Conservation (phyloP, 345 rosid species). For the Euclidium syriacum region DNA sequence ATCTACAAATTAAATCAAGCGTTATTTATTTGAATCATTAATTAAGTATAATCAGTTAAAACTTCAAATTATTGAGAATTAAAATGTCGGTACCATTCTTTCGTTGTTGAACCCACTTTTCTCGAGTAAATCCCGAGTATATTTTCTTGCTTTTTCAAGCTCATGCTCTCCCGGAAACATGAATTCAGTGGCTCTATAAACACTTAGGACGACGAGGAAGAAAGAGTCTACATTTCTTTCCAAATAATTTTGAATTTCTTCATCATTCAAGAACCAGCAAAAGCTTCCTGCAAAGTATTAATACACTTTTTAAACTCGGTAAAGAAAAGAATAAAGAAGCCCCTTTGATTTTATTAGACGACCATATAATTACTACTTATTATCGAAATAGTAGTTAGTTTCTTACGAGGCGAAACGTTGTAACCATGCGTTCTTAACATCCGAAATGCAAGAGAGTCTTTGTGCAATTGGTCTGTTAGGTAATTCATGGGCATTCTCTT, state of each 20-base stretch:
- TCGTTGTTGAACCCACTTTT: conserved; percentile 10
- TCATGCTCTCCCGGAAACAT: conserved; percentile 52
- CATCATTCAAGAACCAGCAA: conserved; percentile 50
- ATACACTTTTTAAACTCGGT: background rate
- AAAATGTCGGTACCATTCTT: background rate
- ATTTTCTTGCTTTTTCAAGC: conserved; percentile 46
- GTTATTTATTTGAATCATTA: background rate
- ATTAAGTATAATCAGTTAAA: background rate
- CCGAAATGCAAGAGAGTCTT: conserved; percentile 54
- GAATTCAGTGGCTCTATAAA: conserved; percentile 53
- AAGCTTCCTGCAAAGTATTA: conserved; percentile 38
- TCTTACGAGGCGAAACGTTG: conserved; percentile 43
- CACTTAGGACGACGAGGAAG: conserved; percentile 36
- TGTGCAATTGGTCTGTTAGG: conserved; percentile 32
- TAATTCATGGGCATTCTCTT: background rate
- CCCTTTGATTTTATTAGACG: background rate
- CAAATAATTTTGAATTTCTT: conserved; percentile 27
- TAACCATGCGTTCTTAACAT: conserved; percentile 51
- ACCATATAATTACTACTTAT: background rate
- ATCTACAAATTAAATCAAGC: conserved; percentile 35
- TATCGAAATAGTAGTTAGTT: background rate
- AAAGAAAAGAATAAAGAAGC: background rate
- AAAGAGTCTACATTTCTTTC: conserved; percentile 33
- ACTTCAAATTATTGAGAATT: background rate
- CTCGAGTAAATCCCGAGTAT: conserved; percentile 38